Percentiles rank a stretch among this genome's conserved stretches.
These are phyloP conservation scores for Prosopis cineraria DNA, from an alignment of 306 rosid species.

Conservation along the genomic window DNA sequence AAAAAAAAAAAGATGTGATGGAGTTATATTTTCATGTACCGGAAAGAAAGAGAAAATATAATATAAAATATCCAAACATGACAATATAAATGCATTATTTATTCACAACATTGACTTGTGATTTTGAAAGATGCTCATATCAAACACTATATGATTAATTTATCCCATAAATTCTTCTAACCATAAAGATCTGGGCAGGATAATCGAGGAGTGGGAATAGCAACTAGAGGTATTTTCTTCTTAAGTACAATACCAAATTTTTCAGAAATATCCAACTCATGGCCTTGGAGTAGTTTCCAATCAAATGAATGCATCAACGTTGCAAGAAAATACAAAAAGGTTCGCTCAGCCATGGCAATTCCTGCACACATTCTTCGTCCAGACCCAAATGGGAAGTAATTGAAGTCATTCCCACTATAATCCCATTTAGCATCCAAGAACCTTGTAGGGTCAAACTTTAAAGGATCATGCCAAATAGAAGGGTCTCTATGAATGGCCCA, in stretches of 20 bases:
- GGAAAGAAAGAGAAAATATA: no score
- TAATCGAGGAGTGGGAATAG: conserved; percentile 55
- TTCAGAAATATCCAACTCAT: neutral
- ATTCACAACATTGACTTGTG: no score
- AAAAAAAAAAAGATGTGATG: no score
- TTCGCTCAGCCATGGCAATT: neutral
- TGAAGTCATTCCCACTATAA: conserved; percentile 62
- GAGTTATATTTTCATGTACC: no score
- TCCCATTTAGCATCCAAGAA: conserved; percentile 58
- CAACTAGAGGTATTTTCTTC: conserved; percentile 53
- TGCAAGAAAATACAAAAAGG: neutral
- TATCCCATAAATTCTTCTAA: neutral
- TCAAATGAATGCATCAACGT: neutral
- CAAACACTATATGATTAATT: no score
- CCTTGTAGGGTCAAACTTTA: conserved; percentile 64
- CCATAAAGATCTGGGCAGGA: conserved; percentile 48
- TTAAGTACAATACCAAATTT: conserved; percentile 22
- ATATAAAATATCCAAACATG: no score
- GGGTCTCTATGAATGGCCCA: neutral
- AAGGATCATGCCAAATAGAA: conserved; percentile 8
- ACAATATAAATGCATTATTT: no score
- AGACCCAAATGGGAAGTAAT: conserved; percentile 63
- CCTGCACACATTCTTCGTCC: conserved; percentile 11
- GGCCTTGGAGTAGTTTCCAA: neutral
- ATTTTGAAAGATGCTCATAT: neutral